Conservation (phyloP, 148 eudicot genomes). For the Arctostaphylos glauca region DNA sequence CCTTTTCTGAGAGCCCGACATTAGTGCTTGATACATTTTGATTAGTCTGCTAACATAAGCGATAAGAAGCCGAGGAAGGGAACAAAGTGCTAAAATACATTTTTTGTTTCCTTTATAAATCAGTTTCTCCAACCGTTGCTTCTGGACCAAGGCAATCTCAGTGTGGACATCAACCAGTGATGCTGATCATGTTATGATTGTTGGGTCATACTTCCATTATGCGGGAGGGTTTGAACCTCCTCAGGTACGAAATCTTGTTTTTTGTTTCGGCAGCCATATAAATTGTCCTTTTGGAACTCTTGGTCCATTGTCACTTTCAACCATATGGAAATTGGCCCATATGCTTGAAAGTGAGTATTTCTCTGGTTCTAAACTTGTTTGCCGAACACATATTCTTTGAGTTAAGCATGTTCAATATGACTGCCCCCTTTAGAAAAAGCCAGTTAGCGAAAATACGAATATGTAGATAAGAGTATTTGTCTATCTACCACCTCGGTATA, state of each 20-base stretch:
- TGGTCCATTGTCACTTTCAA: neutral
- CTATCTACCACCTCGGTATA: too few species aligned
- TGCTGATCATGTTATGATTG: slow-evolving; percentile 85
- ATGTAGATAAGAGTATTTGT: too few species aligned
- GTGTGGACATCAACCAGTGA: slow-evolving; percentile 98
- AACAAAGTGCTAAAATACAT: neutral
- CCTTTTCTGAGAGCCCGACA: too few species aligned
- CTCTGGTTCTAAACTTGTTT: neutral
- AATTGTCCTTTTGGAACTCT: neutral
- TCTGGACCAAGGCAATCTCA: slow-evolving; percentile 94
- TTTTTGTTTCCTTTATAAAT: neutral
- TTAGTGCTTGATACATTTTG: neutral
- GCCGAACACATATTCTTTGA: neutral
- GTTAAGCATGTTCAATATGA: too few species aligned
- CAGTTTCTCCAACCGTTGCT: slow-evolving; percentile 98
- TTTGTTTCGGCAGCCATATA: neutral
- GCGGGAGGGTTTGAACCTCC: slow-evolving; percentile 98
- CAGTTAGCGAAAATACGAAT: too few species aligned
- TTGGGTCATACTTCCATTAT: slow-evolving; percentile 94
- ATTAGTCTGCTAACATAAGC: neutral
- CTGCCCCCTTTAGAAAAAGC: too few species aligned
- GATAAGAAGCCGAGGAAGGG: neutral
- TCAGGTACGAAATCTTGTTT: slow-evolving; percentile 49
- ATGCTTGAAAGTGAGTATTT: neutral
- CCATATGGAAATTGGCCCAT: neutral